Evolutionary conservation across 148 eudicot species (phyloP), one percentile per base, ranked within the genome.

Genomic region (Talinum fruticosum): DNA sequence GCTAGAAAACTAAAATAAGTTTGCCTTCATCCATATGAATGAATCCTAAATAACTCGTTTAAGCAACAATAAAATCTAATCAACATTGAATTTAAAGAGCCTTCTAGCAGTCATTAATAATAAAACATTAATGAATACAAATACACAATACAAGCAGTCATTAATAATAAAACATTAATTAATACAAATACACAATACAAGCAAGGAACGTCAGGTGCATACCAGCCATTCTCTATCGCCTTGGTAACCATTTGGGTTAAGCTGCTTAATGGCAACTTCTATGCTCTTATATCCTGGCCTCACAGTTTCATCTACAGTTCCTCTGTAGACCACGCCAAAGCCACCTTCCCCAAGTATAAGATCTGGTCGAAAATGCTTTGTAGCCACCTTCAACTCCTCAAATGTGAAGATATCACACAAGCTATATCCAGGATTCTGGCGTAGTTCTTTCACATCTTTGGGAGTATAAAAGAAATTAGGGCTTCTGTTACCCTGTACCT

Each of bases 211-310:
- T n/a, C 59, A 19, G 62, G 44, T 79, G 13, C 38, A 38, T 93
- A 93, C 98, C 96, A 93, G 98, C 98, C 98, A 93, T 83, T 93
- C 98, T 83, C 84, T 85, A 72, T 93, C 98, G 35, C 98, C 98
- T 84, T 93, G 98, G 72, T 86, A 80, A 41, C 98, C 96, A 84
- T 93, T 86, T 30, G 84, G 92, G 80, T 93, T 93, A 81, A 93
- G 96, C 87, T 88, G 96, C 84, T 93, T 93, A 69, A 93, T 88
- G 73, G 98, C 98, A 67, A 93, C 98, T 79, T 84, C 87, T 21
- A 88, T 85, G 45, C 86, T 77, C 74, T 79, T 87, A 78, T 89
- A 93, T 53, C 98, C 98, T 57, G 89, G 82, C 82, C 96, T 88
- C 83, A 93, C 93, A 44, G 66, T 79, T 73, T 88, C 96, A 82